These are phyloP conservation scores for Diaporthe sp. DNA, from an alignment of 2,329 filamentous ascomycete species.

Conservation along the genomic window DNA sequence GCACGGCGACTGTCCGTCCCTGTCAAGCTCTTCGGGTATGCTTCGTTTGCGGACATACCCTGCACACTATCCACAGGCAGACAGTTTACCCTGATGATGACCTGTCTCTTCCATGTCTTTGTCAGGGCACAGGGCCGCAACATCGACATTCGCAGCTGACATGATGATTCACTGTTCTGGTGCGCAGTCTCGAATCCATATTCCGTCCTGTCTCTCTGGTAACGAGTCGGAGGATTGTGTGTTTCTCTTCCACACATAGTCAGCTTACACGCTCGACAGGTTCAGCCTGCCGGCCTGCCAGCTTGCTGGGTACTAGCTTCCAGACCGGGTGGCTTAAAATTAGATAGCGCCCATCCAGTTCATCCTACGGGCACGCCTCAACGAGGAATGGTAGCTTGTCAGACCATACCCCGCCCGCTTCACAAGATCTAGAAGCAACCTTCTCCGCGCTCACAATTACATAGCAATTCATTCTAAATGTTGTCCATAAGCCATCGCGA, in stretches of 20 bases:
- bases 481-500: background rate
- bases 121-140: background rate
- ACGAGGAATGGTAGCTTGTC: background rate
- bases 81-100: background rate
- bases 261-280: conserved; percentile 14
- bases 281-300: background rate
- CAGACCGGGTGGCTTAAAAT: conserved; percentile 15
- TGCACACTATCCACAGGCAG: background rate
- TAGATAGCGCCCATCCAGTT: conserved; percentile 8
- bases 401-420: conserved; percentile 1
- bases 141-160: conserved; percentile 26
- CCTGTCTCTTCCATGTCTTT: conserved; percentile 1
- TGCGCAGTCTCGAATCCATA: conserved; percentile 11
- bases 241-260: conserved; percentile 1
- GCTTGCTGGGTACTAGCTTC: conserved; percentile 9
- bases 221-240: conserved; percentile 11
- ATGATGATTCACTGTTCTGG: conserved; percentile 2
- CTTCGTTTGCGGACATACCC: background rate
- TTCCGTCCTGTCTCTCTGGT: background rate
- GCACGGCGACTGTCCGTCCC: background rate
- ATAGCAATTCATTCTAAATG: background rate
- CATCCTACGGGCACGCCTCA: background rate
- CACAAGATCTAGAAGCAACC: conserved; percentile 14
- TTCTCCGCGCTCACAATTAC: background rate
- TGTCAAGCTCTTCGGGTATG: background rate